These are phyloP conservation scores for Trametes elegans DNA, from an alignment of 768 basidiomycete genomes.

Conservation along the genomic window DNA sequence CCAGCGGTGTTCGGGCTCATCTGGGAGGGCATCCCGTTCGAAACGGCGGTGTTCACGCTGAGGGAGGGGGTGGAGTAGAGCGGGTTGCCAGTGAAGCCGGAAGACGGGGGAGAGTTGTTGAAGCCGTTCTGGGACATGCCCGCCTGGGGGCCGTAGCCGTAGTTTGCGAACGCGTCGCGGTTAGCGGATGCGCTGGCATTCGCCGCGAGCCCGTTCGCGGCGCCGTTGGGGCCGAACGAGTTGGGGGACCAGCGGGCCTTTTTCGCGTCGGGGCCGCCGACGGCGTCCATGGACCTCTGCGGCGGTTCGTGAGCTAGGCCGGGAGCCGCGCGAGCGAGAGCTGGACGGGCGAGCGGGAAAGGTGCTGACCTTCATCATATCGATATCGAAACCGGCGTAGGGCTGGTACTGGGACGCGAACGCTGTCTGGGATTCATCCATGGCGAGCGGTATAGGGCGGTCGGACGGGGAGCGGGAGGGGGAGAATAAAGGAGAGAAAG, in stretches of 20 bases:
- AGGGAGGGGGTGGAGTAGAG: slow-evolving; percentile 75
- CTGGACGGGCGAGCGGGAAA: not conserved
- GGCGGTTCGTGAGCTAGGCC: not conserved
- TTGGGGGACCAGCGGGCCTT: slow-evolving; percentile 89
- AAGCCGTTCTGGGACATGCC: slow-evolving; percentile 54
- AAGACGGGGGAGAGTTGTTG: slow-evolving; percentile 45
- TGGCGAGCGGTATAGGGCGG: slow-evolving; percentile 31
- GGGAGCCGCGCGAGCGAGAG: not conserved
- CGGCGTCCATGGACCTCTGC: slow-evolving; percentile 84
- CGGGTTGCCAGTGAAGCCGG: slow-evolving; percentile 51
- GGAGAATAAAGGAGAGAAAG: slow-evolving; percentile 45
- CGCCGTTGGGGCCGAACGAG: slow-evolving; percentile 38
- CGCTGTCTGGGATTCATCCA: slow-evolving; percentile 75
- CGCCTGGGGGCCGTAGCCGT: slow-evolving; percentile 74
- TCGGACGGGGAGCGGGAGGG: slow-evolving; percentile 36
- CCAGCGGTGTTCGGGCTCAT: slow-evolving; percentile 67
- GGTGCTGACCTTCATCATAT: slow-evolving; percentile 84
- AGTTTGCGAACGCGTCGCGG: slow-evolving; percentile 80
- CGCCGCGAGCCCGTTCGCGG: slow-evolving; percentile 40
- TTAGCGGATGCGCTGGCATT: slow-evolving; percentile 42
- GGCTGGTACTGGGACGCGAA: slow-evolving; percentile 67
- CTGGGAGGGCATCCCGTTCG: slow-evolving; percentile 53
- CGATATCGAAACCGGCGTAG: slow-evolving; percentile 73
- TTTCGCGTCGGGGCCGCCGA: slow-evolving; percentile 81
- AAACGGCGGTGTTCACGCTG: slow-evolving; percentile 58